phyloP scores from a whole-genome alignment of 2,329 filamentous ascomycete species.

The Scedosporium dehoogii region DNA sequence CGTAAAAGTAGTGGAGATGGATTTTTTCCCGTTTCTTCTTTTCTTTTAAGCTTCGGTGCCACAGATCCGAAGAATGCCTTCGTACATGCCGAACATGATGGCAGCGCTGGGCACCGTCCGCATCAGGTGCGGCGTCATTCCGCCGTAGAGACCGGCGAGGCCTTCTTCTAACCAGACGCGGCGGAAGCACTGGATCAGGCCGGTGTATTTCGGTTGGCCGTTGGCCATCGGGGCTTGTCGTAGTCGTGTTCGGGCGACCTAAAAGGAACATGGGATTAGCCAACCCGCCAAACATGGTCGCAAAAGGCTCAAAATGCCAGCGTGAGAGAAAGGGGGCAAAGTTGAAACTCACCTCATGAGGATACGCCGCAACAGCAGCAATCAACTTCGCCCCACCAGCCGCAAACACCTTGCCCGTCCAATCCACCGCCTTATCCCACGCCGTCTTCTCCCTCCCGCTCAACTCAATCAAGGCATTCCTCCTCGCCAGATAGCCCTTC shows the following conservation, averaged over 20 bases:
- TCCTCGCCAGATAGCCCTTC: slow-evolving; percentile 60
- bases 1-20: no score
- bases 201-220: slow-evolving; percentile 74
- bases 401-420: slow-evolving; percentile 68
- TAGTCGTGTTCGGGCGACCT: slow-evolving; percentile 74
- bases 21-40: neutral
- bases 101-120: slow-evolving; percentile 84
- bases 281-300: neutral
- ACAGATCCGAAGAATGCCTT: slow-evolving; percentile 43
- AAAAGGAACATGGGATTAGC: neutral
- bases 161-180: slow-evolving; percentile 84
- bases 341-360: slow-evolving; percentile 65
- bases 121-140: slow-evolving; percentile 83
- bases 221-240: slow-evolving; percentile 70
- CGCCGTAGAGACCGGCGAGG: slow-evolving; percentile 76
- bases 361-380: slow-evolving; percentile 78
- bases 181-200: slow-evolving; percentile 79
- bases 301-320: neutral
- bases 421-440: slow-evolving; percentile 68
- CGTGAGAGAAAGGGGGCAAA: slow-evolving; percentile 8
- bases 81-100: slow-evolving; percentile 93
- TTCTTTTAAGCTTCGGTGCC: slow-evolving; percentile 12
- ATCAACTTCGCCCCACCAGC: slow-evolving; percentile 80
- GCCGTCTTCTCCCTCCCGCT: slow-evolving; percentile 53
- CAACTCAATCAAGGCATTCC: slow-evolving; percentile 47